phyloP scores from a whole-genome alignment of 2,329 filamentous ascomycete species.

The Xylaria sp. region DNA sequence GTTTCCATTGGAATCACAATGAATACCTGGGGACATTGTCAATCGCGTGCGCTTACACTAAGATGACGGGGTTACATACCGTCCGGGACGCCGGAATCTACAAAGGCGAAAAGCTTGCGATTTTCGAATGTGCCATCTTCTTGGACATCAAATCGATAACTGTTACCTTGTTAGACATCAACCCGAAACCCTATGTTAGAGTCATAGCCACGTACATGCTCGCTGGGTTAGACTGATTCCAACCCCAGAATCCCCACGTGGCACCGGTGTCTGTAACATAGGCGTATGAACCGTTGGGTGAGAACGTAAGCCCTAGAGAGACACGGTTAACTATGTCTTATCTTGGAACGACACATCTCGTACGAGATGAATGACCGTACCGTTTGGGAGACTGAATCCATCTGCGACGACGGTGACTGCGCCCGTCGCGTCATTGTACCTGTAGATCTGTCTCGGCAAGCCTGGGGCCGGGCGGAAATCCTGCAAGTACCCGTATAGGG shows the following conservation, averaged over 20 bases:
- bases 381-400: slow-evolving; percentile 59
- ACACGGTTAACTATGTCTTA: not conserved
- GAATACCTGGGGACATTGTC: slow-evolving; percentile 49
- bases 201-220: slow-evolving; percentile 46
- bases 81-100: slow-evolving; percentile 58
- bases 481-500: slow-evolving; percentile 60
- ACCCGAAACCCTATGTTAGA: not conserved
- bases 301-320: slow-evolving; percentile 54
- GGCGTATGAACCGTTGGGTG: slow-evolving; percentile 52
- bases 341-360: not conserved
- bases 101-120: slow-evolving; percentile 59
- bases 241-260: slow-evolving; percentile 47
- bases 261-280: slow-evolving; percentile 63
- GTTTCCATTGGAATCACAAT: slow-evolving; percentile 57
- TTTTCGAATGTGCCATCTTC: slow-evolving; percentile 51
- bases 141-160: slow-evolving; percentile 50
- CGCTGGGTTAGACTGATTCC: slow-evolving; percentile 45
- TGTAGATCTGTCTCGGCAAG: slow-evolving; percentile 61
- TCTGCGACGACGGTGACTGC: slow-evolving; percentile 60
- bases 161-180: slow-evolving; percentile 24
- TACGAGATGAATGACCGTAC: slow-evolving; percentile 27
- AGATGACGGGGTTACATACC: slow-evolving; percentile 42
- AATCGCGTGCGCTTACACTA: not conserved
- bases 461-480: slow-evolving; percentile 57
- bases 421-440: slow-evolving; percentile 53